Conservation (phyloP, 306 rosid species). For the Prunus kanzakura region DNA sequence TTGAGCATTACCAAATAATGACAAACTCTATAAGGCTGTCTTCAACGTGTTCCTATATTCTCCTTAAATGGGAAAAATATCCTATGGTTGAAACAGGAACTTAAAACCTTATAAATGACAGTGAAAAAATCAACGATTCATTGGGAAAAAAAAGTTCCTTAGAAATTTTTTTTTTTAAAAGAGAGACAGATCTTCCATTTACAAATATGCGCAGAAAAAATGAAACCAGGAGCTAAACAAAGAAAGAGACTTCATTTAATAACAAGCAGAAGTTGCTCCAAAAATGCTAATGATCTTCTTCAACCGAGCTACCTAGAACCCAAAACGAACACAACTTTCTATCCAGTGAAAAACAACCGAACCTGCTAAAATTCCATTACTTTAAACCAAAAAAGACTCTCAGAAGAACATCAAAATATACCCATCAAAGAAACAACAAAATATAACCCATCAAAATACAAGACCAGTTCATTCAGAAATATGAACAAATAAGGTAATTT, state of each 20-base stretch:
- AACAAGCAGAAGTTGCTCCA: background rate
- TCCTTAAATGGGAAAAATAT: background rate
- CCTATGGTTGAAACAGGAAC: background rate
- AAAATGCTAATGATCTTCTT: background rate
- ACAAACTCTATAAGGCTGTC: background rate
- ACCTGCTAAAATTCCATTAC: background rate
- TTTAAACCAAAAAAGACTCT: background rate
- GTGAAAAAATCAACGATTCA: background rate
- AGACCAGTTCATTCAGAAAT: background rate
- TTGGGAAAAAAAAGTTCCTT: background rate
- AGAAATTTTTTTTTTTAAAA: background rate
- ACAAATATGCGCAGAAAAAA: background rate
- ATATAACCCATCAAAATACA: background rate
- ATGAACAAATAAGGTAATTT: background rate
- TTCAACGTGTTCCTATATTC: background rate
- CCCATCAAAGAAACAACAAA: background rate
- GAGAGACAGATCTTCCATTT: too few relatives aligned
- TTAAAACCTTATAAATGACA: background rate
- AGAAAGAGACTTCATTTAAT: background rate
- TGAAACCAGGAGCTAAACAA: background rate
- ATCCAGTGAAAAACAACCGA: background rate
- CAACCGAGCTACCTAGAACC: background rate
- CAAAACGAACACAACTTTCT: background rate
- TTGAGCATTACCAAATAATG: background rate
- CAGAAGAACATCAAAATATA: background rate